Base-by-base conservation (phyloP, 2,329 filamentous ascomycete species). In the Colletotrichum musicola region DNA sequence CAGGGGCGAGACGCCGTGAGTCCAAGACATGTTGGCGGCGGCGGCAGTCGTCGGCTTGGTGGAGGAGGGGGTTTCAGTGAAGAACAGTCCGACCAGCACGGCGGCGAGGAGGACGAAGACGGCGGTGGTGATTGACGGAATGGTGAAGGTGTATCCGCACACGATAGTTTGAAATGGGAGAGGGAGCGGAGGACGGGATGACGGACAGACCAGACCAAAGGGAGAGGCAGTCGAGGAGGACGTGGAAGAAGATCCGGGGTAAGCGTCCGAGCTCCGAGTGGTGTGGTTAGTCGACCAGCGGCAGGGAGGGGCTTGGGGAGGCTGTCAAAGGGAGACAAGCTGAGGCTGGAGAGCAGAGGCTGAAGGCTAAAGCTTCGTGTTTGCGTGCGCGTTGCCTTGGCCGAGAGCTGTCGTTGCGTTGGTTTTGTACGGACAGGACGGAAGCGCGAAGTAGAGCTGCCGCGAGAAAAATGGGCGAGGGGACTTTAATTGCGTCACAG, bases 1-100 rank as follows among this genome's bases (percentile, higher is more conserved):
- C 71, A 89, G 77, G 70, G 87, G 87, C 76, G 85, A 81, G 30
- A 83, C 78, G 72, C 83, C 83, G 74, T 75, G 74, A 62, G 74
- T 81, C 78, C 80, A 83, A 73, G 78, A 59, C 78, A 81, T 81
- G 35, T 40, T 73, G 71, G 63, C 58, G 51, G 53, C 47, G 49
- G 25, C 35, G 20, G 5, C 18, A 30, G 38, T 53, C 38, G 59
- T 49, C 47, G 40, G 27, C 20, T 35, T 35, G 30, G 7, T 35
- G 30, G 46, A 35, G 27, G 55, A 25, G 46, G 55, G 44, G 25
- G 50, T 18, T 27, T 9, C 56, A 25, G 25, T 5, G 50, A 56
- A 18, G 20, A 61, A 56, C 4, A 61, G 35, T n/a, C 30, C 42
- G 22, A 30, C 57, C 30, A 68, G 61, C 18, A 69, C 14, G 38